These are phyloP conservation scores for Dicorynia guianensis DNA, from an alignment of 306 rosid genomes.

Conservation along the genomic window DNA sequence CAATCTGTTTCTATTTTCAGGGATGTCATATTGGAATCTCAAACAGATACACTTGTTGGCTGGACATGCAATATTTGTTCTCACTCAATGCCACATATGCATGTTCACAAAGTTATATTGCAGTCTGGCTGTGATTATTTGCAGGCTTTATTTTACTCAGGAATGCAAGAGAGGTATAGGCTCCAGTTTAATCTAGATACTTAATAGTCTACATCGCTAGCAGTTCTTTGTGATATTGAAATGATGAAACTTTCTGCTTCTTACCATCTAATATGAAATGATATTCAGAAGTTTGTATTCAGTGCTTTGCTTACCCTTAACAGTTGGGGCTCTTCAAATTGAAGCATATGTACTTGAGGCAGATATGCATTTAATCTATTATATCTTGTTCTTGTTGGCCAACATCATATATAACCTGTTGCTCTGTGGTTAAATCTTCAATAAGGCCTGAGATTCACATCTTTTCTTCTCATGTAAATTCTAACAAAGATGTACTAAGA, in stretches of 20 bases:
- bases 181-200: slow-evolving; percentile 3
- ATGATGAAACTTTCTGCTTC: slow-evolving; percentile 25
- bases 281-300: slow-evolving; percentile 20
- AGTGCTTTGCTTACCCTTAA: slow-evolving; percentile 30
- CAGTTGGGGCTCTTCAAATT: slow-evolving; percentile 30
- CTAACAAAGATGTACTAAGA: slow-evolving; percentile 9
- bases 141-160: slow-evolving; percentile 75
- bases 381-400: slow-evolving; percentile 16
- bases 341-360: slow-evolving; percentile 29
- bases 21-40: slow-evolving; percentile 78
- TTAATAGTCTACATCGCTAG: slow-evolving; percentile 25
- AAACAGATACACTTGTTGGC: slow-evolving; percentile 49
- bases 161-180: slow-evolving; percentile 87
- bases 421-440: slow-evolving; percentile 29
- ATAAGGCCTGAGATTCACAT: slow-evolving; percentile 17
- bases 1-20: slow-evolving; percentile 57
- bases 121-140: slow-evolving; percentile 79
- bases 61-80: slow-evolving; percentile 76
- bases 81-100: slow-evolving; percentile 68
- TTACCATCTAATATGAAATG: background rate
- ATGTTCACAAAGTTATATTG: slow-evolving; percentile 83
- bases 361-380: slow-evolving; percentile 17
- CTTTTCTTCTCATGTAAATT: slow-evolving; percentile 27
- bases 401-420: background rate
- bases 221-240: slow-evolving; percentile 20